Percentiles rank a stretch among this genome's conserved stretches.
phyloP scores from a whole-genome alignment of 2,329 filamentous ascomycete species.

The Fusarium praegraminearum region DNA sequence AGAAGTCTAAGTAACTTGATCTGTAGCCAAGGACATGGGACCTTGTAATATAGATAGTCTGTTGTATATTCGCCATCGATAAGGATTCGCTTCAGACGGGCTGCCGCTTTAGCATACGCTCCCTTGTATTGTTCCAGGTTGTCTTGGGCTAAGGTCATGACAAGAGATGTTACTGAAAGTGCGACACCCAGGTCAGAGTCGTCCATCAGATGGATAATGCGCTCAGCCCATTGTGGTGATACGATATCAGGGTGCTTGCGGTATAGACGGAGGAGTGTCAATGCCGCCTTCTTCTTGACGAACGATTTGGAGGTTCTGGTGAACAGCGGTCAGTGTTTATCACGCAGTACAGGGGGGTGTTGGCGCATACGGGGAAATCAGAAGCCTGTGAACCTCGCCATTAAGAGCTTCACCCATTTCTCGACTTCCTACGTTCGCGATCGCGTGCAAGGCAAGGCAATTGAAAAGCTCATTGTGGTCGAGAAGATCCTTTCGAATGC shows the following conservation, averaged over 20 bases:
- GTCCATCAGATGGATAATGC: slow-evolving; percentile 99
- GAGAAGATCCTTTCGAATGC: slow-evolving; percentile 93
- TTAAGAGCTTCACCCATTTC: slow-evolving; percentile 98
- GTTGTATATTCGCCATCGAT: slow-evolving; percentile 89
- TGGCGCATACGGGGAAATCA: slow-evolving; percentile 87
- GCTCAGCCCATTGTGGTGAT: slow-evolving; percentile 95
- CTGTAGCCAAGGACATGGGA: slow-evolving; percentile 99
- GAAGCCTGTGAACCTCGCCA: slow-evolving; percentile 88
- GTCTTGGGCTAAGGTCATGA: slow-evolving; percentile 95
- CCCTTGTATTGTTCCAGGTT: slow-evolving; percentile 94
- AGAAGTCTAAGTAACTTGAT: slow-evolving; percentile 91
- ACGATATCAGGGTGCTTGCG: slow-evolving; percentile 95
- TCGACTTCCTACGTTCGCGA: slow-evolving; percentile 94
- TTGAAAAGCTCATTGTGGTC: slow-evolving; percentile 98
- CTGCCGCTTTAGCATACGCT: slow-evolving; percentile 92
- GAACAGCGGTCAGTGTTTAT: slow-evolving; percentile 17
- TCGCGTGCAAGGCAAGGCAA: slow-evolving; percentile 94
- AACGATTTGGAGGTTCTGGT: slow-evolving; percentile 83
- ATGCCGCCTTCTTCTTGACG: slow-evolving; percentile 98
- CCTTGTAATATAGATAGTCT: slow-evolving; percentile 98
- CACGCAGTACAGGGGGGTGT: neutral
- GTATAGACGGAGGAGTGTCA: slow-evolving; percentile 92
- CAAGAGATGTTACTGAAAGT: slow-evolving; percentile 92
- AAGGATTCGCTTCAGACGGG: slow-evolving; percentile 87
- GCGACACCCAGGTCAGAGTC: slow-evolving; percentile 94